Conservation (phyloP, 306 rosid species). For the Vigna mungo region DNA sequence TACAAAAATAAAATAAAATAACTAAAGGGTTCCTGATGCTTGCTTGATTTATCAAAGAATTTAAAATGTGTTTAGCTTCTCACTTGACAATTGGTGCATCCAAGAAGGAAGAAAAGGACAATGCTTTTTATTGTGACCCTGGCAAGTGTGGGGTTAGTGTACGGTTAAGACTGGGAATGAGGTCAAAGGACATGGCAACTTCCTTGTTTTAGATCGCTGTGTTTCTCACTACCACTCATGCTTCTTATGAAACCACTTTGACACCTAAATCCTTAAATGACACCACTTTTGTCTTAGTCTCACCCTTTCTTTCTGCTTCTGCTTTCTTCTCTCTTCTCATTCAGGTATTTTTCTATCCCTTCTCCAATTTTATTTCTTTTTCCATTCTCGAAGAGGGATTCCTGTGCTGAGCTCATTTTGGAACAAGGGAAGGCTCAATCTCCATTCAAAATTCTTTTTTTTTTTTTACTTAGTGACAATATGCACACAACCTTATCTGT, state of each 20-base stretch:
- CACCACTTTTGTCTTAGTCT: constrained; percentile 30
- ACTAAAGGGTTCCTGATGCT: background rate
- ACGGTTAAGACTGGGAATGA: constrained; percentile 1
- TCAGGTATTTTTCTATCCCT: constrained; percentile 42
- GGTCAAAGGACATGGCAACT: constrained; percentile 22
- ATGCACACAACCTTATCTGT: background rate
- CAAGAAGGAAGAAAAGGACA: constrained; percentile 14
- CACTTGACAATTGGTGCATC: background rate
- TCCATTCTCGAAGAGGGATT: background rate
- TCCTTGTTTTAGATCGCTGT: constrained; percentile 38
- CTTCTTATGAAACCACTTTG: background rate
- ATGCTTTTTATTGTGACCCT: background rate
- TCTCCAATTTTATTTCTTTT: constrained; percentile 3
- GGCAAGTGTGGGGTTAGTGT: background rate
- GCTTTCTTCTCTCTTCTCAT: background rate
- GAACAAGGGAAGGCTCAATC: constrained; percentile 34
- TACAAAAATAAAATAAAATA: background rate
- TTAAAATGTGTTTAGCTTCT: background rate
- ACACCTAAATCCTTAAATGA: constrained; percentile 27
- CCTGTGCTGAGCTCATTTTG: constrained; percentile 16
- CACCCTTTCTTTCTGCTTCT: background rate
- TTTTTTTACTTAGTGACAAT: constrained; percentile 9
- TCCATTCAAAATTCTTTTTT: constrained; percentile 30
- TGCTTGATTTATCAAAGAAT: background rate
- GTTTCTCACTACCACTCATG: background rate